Evolutionary conservation across 495 filamentous ascomycete genomes (phyloP).

Genomic region (Acidomyces sp.): DNA sequence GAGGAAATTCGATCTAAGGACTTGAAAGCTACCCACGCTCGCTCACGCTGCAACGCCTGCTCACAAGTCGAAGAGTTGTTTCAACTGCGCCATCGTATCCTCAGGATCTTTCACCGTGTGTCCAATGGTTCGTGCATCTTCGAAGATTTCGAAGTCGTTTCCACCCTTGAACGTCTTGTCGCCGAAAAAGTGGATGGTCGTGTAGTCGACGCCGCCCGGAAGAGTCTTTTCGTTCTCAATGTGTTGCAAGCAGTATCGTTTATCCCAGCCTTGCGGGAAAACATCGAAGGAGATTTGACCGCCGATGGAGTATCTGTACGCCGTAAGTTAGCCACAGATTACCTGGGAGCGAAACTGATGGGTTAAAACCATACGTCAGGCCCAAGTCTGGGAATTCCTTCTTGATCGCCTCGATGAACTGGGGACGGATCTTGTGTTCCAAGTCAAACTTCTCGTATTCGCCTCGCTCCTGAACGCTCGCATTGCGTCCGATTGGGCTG

Average conservation of each 20-base stretch:
- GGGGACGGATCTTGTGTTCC: constrained; percentile 55
- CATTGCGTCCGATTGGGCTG: constrained; percentile 83
- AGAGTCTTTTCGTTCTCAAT: constrained; percentile 65
- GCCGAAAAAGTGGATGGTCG: constrained; percentile 91
- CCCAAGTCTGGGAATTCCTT: constrained; percentile 72
- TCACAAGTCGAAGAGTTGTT: constrained; percentile 51
- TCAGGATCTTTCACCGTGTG: constrained; percentile 70
- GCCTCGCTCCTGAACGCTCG: constrained; percentile 60
- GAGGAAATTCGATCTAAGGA: too few species aligned
- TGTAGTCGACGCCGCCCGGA: constrained; percentile 58
- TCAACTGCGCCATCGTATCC: constrained; percentile 65
- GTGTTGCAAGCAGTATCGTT: constrained; percentile 90
- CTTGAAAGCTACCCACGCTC: too few species aligned
- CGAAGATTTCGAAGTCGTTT: constrained; percentile 90
- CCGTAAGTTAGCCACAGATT: constrained; percentile 3
- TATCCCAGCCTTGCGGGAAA: constrained; percentile 95
- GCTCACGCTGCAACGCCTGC: too few species aligned
- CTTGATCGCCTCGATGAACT: constrained; percentile 58
- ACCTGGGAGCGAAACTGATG: background rate
- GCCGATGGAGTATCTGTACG: constrained; percentile 69
- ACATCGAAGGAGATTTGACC: constrained; percentile 97
- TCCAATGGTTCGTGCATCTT: constrained; percentile 65
- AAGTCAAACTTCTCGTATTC: constrained; percentile 71
- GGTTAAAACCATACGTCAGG: constrained; percentile 54
- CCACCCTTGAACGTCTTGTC: constrained; percentile 84